Base-by-base conservation (phyloP, 2,329 filamentous ascomycete genomes). In the Colletotrichum cordylinicola region DNA sequence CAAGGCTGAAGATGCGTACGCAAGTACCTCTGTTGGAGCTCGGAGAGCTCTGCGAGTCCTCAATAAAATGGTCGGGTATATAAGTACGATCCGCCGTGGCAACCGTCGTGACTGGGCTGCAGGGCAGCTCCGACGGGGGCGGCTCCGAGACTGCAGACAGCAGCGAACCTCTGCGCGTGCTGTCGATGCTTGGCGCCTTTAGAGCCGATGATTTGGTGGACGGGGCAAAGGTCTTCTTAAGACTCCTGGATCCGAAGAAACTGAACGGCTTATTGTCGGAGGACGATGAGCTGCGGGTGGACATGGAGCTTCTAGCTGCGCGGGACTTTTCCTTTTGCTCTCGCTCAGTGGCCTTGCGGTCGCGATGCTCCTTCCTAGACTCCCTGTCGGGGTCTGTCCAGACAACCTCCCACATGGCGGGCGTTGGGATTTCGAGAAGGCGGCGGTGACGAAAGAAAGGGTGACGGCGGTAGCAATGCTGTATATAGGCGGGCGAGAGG, bases 361-460 rank as follows among this genome's bases (percentile, higher is more conserved):
- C 85, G 18, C 87, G 87, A 70, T 87, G 86, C 80, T 92, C 88
- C 4, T 90, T 89, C 18, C 91, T 86, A 10, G 87, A 85, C 82
- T 92, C 88, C 73, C 86, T 84, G 66, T 89, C 84, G 27, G 88
- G 88, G 72, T 91, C 90, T 6, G 89, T 89, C 90, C 90, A 92
- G 62, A 90, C 83, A 37, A 92, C 88, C 80, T 91, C 90, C 80
- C 91, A 92, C 90, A 92, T 92, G 60, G 72, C 81, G 78, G 37
- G 35, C 64, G n/a, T 12, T 52, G 27, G 24, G 35, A 24, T 29
- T 52, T 21, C 15, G 16, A 67, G 39, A 39, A 52, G 21, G 52
- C 18, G 13, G 15, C 61, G 24, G 43, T 52, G 16, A 18, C 18
- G 16, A 39, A 33, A 27, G n/a, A 58, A 68, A 52, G 35, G 18